phyloP scores from a whole-genome alignment of 805 yeast species.

The Priceomyces medius region DNA sequence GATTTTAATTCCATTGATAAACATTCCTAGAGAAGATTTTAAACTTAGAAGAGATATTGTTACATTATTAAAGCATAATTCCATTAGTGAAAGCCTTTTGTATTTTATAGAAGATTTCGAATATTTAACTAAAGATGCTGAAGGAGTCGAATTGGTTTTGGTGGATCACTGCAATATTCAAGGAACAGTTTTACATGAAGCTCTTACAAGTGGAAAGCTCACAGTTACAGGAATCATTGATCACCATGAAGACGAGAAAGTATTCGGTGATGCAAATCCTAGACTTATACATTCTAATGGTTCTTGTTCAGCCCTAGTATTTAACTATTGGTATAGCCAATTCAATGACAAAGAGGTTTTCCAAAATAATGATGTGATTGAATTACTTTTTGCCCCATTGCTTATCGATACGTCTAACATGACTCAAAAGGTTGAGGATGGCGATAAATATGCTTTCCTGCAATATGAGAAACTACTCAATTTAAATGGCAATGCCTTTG shows the following conservation, averaged over 20 bases:
- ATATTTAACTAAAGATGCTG: constrained; percentile 12
- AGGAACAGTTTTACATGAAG: constrained; percentile 39
- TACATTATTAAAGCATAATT: constrained; percentile 46
- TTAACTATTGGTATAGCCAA: constrained; percentile 53
- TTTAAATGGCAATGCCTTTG: not conserved
- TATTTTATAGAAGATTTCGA: constrained; percentile 68
- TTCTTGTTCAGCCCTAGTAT: constrained; percentile 76
- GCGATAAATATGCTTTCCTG: constrained; percentile 50
- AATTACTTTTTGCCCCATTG: constrained; percentile 63
- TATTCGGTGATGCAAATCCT: constrained; percentile 53
- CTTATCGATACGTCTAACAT: constrained; percentile 75
- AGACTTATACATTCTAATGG: constrained; percentile 64
- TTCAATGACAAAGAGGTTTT: constrained; percentile 12
- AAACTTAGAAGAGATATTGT: constrained; percentile 68
- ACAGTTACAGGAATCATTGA: constrained; percentile 62
- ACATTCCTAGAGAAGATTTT: constrained; percentile 68
- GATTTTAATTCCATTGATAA: constrained; percentile 66
- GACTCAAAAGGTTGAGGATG: constrained; percentile 57
- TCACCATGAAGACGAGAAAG: constrained; percentile 77
- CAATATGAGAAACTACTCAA: constrained; percentile 30
- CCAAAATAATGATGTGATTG: constrained; percentile 34
- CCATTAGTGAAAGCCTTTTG: constrained; percentile 49
- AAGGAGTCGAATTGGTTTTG: constrained; percentile 47
- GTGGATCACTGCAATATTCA: constrained; percentile 83
- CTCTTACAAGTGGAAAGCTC: constrained; percentile 21